phyloP scores from a whole-genome alignment of 2,329 filamentous ascomycete species.

The Sporothrix pseudoabietina region DNA sequence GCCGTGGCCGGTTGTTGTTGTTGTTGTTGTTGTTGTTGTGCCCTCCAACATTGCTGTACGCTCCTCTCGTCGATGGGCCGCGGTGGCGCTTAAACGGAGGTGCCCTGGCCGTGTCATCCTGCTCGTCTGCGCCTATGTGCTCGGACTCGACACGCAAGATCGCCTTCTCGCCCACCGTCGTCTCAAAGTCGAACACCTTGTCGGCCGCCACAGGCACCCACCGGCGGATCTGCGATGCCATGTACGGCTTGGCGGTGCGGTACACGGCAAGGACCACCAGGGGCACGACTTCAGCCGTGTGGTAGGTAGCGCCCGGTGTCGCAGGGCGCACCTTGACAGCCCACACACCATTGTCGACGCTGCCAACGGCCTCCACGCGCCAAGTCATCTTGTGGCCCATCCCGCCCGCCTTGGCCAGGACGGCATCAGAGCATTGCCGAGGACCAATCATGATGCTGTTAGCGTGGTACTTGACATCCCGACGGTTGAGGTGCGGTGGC shows the following conservation, averaged over 20 bases:
- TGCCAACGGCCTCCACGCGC: conserved; percentile 76
- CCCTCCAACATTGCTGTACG: background rate
- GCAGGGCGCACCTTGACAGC: conserved; percentile 78
- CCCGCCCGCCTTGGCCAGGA: conserved; percentile 82
- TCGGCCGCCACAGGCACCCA: conserved; percentile 78
- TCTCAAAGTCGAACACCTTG: conserved; percentile 75
- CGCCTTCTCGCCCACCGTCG: conserved; percentile 82
- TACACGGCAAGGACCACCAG: conserved; percentile 81
- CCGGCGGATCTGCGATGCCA: conserved; percentile 77
- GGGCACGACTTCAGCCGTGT: conserved; percentile 78
- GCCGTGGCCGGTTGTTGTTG: background rate
- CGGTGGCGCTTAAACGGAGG: conserved; percentile 40
- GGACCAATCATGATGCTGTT: conserved; percentile 91
- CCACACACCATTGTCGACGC: conserved; percentile 81
- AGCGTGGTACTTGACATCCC: conserved; percentile 77
- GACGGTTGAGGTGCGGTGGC: conserved; percentile 57
- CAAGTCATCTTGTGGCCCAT: conserved; percentile 81
- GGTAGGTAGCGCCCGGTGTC: conserved; percentile 60
- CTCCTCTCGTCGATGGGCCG: background rate
- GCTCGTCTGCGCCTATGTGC: conserved; percentile 39
- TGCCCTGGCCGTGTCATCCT: conserved; percentile 37
- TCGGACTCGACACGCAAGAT: conserved; percentile 79
- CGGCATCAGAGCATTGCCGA: conserved; percentile 64
- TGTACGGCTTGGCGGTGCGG: conserved; percentile 73
- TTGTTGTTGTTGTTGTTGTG: background rate